phyloP scores from a whole-genome alignment of 441 rosid genomes.

The Corymbia calophylla region DNA sequence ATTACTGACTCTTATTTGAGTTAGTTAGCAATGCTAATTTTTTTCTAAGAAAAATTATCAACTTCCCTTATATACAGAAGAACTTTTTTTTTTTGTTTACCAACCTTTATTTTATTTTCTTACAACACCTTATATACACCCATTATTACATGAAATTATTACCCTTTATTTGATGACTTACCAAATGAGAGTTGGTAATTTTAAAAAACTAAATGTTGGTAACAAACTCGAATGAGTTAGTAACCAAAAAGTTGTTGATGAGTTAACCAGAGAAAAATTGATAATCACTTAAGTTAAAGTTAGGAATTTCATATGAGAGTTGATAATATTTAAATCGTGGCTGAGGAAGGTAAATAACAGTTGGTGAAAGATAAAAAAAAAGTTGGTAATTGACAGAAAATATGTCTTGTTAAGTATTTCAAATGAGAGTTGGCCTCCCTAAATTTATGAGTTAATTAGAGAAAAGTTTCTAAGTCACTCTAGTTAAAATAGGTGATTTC shows the following conservation, averaged over 20 bases:
- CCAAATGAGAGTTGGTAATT: neutral
- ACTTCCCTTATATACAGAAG: neutral
- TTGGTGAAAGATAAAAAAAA: neutral
- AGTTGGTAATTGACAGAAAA: neutral
- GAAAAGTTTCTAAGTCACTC: neutral
- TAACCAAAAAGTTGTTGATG: neutral
- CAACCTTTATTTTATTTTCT: neutral
- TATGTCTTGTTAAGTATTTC: no score
- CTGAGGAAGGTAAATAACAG: neutral
- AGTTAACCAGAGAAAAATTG: neutral
- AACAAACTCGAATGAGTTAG: neutral
- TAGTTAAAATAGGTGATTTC: neutral
- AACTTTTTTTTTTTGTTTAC: neutral
- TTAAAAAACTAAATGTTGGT: no score
- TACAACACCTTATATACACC: neutral
- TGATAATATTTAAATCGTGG: no score
- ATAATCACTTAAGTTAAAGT: neutral
- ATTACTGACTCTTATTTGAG: neutral
- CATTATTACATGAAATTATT: neutral
- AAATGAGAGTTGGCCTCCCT: no score
- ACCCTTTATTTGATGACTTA: neutral
- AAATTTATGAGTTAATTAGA: neutral
- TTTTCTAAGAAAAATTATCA: neutral
- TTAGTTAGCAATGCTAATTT: neutral
- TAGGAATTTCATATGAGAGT: neutral